Evolutionary conservation across 2,329 filamentous ascomycete genomes (phyloP).

Genomic region (Colletotrichum horii): DNA sequence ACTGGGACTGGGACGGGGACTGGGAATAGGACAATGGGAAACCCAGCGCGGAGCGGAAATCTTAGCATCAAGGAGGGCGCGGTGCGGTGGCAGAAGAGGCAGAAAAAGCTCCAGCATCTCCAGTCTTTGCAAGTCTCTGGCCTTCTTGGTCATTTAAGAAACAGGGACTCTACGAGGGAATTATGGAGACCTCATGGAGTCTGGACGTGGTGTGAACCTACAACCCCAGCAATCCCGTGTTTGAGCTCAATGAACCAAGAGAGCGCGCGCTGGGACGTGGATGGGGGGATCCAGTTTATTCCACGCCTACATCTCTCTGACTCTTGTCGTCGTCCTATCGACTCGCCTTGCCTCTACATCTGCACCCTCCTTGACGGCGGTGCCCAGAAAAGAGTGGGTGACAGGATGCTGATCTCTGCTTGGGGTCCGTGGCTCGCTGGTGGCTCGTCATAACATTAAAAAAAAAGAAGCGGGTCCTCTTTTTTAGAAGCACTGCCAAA

Average conservation of each 20-base stretch:
- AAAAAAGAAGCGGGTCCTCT: not conserved
- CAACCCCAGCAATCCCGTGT: not conserved
- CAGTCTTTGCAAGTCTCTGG: not conserved
- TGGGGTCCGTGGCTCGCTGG: not conserved
- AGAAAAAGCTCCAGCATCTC: not conserved
- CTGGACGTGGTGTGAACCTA: not conserved
- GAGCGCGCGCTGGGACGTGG: not conserved
- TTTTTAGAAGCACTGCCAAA: not conserved
- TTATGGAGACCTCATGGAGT: not conserved
- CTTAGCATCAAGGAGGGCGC: not conserved
- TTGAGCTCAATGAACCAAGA: not conserved
- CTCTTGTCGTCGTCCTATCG: not conserved
- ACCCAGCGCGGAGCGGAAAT: not conserved
- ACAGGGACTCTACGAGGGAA: constrained; percentile 10
- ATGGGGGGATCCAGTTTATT: not conserved
- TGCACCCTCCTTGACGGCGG: not conserved
- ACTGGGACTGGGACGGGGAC: not conserved
- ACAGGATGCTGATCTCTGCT: constrained; percentile 2
- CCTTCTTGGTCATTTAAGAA: constrained; percentile 13
- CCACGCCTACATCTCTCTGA: not conserved
- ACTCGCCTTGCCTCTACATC: not conserved
- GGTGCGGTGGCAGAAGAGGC: not conserved
- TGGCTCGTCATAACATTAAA: constrained; percentile 6
- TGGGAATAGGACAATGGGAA: not conserved
- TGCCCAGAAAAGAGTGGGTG: constrained; percentile 13